A percentile compares a stretch with the other conserved stretches of the same genome.
These are phyloP conservation scores for Solanum corneliomulleri DNA, from an alignment of 257 asterid species.

Conservation along the genomic window DNA sequence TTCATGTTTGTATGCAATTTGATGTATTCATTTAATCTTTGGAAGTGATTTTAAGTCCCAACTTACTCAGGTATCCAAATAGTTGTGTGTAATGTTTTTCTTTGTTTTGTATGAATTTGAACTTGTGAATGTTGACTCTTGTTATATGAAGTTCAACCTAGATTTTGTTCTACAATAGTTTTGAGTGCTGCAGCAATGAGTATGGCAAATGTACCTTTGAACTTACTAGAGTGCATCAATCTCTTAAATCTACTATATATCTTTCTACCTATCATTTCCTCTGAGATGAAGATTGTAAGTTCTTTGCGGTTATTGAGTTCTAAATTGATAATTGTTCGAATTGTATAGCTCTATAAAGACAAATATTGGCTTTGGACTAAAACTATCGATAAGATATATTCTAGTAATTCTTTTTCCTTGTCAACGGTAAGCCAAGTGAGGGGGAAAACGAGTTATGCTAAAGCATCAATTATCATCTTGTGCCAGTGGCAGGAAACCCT, in stretches of 20 bases:
- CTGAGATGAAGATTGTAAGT: not conserved
- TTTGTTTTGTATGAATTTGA: not conserved
- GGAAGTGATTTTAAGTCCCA: not conserved
- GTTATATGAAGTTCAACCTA: not conserved
- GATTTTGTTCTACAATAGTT: not conserved
- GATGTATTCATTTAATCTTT: not conserved
- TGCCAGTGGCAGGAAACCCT: not conserved
- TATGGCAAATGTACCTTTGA: not conserved
- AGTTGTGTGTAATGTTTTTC: not conserved
- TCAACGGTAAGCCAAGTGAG: not conserved
- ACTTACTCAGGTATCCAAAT: not conserved
- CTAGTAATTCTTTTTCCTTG: not conserved
- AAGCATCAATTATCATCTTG: not conserved
- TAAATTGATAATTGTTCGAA: not conserved
- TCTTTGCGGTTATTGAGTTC: not conserved
- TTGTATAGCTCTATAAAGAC: not conserved
- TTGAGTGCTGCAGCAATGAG: not conserved
- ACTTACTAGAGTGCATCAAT: not conserved
- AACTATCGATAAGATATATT: not conserved
- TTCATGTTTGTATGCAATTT: not conserved
- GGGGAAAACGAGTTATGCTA: not conserved
- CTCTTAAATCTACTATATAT: not conserved
- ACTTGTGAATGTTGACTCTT: not conserved
- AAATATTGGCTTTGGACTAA: not conserved
- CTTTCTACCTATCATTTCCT: not conserved